phyloP scores from a whole-genome alignment of 495 filamentous ascomycete species.

The Tuber umbilicatum region DNA sequence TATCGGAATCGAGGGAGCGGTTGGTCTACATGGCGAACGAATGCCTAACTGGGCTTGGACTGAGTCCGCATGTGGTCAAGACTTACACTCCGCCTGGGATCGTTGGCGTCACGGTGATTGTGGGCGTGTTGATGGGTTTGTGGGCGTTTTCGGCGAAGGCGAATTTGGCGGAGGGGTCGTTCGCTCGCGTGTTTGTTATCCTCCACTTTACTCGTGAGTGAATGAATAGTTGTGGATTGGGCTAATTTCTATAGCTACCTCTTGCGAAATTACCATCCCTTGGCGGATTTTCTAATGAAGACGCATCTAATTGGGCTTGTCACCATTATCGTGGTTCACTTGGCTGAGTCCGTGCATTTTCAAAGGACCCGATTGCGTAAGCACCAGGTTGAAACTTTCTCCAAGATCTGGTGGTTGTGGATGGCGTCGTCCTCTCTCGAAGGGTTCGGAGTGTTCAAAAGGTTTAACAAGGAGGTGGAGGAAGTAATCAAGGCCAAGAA shows the following conservation, averaged over 20 bases:
- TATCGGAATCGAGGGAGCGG: slow-evolving; percentile 53
- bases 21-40: slow-evolving; percentile 63
- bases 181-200: slow-evolving; percentile 16
- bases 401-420: slow-evolving; percentile 59
- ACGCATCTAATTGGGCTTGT: slow-evolving; percentile 44
- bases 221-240: not conserved
- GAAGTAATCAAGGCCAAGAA: slow-evolving; percentile 46
- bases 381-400: slow-evolving; percentile 52
- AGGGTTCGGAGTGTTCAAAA: slow-evolving; percentile 50
- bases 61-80: slow-evolving; percentile 53
- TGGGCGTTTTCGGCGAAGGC: slow-evolving; percentile 46
- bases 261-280: slow-evolving; percentile 41
- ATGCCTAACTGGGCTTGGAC: slow-evolving; percentile 50
- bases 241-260: slow-evolving; percentile 45
- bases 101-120: slow-evolving; percentile 44
- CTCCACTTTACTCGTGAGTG: no score
- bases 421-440: slow-evolving; percentile 54
- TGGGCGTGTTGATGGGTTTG: slow-evolving; percentile 45
- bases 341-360: slow-evolving; percentile 51
- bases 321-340: slow-evolving; percentile 51
- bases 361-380: slow-evolving; percentile 49
- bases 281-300: slow-evolving; percentile 51
- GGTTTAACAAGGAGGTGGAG: slow-evolving; percentile 53
- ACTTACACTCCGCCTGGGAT: slow-evolving; percentile 50
- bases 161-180: slow-evolving; percentile 54